These are phyloP conservation scores for Pseudohalonectria lignicola DNA, from an alignment of 2,329 filamentous ascomycete species.

Conservation along the genomic window DNA sequence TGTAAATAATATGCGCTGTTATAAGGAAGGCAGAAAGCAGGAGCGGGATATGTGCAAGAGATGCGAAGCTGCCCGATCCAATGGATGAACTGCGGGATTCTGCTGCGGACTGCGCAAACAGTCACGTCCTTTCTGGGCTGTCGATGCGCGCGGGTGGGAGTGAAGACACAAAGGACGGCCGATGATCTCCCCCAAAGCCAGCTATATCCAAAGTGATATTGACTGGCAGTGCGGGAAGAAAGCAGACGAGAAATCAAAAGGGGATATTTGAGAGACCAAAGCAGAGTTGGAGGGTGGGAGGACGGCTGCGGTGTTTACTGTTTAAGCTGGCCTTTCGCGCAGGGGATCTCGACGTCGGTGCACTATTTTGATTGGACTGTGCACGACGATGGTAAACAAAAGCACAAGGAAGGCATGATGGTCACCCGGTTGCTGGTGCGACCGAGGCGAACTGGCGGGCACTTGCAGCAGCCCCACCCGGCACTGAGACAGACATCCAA, in stretches of 20 bases:
- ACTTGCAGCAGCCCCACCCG: too few species aligned
- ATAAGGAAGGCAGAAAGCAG: background rate
- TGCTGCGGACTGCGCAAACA: too few species aligned
- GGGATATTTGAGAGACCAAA: background rate
- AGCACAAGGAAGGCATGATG: background rate
- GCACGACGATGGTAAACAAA: background rate
- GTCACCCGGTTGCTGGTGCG: background rate
- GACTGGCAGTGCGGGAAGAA: background rate
- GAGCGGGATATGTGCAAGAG: background rate
- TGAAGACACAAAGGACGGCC: background rate
- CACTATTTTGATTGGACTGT: background rate
- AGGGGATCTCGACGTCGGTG: background rate
- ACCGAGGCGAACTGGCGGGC: background rate
- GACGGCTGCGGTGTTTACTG: background rate
- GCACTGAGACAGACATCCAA: too few species aligned
- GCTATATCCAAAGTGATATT: conserved; percentile 2
- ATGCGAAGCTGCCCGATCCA: background rate
- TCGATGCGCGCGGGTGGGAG: background rate
- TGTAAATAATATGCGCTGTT: background rate
- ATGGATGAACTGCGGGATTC: too few species aligned
- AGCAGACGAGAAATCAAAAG: background rate
- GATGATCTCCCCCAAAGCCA: background rate
- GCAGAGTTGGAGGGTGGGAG: background rate
- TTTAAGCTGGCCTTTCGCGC: background rate
- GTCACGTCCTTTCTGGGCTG: too few species aligned